Conservation (phyloP, 1,139 yeast genomes). For the Magnusiomyces starmeri region DNA sequence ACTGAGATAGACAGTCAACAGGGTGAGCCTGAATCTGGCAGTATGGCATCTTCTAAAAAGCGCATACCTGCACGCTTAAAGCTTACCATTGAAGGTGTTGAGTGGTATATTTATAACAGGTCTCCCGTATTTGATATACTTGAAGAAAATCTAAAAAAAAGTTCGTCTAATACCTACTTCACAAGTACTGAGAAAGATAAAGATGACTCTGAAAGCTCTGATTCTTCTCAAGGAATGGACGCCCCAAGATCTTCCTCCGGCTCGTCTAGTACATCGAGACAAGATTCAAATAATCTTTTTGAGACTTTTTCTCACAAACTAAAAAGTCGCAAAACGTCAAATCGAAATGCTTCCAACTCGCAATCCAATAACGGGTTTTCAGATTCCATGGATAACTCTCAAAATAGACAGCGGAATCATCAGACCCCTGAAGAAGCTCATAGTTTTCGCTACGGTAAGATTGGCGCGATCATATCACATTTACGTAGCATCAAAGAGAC, state of each 20-base stretch:
- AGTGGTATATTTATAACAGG: constrained; percentile 73
- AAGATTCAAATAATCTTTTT: not conserved
- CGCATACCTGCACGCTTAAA: constrained; percentile 53
- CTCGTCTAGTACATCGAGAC: not conserved
- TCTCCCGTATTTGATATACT: constrained; percentile 68
- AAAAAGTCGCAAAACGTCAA: not conserved
- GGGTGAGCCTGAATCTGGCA: constrained; percentile 5
- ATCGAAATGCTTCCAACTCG: too few species aligned
- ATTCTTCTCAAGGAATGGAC: not conserved
- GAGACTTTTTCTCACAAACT: not conserved
- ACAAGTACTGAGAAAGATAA: too few species aligned
- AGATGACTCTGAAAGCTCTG: not conserved
- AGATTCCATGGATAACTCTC: not conserved
- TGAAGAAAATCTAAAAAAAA: constrained; percentile 35
- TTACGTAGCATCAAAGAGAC: constrained; percentile 2
- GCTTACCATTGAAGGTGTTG: constrained; percentile 66
- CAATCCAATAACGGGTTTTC: not conserved
- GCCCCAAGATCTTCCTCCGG: not conserved
- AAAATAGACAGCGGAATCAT: too few species aligned
- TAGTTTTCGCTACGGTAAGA: not conserved
- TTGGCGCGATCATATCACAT: constrained; percentile 3
- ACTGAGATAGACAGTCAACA: not conserved
- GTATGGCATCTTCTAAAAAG: constrained; percentile 30
- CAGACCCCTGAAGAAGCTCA: not conserved
- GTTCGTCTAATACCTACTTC: too few species aligned